These are phyloP conservation scores for Trichoderma arundinaceum DNA, from an alignment of 2,329 filamentous ascomycete genomes.

Conservation along the genomic window DNA sequence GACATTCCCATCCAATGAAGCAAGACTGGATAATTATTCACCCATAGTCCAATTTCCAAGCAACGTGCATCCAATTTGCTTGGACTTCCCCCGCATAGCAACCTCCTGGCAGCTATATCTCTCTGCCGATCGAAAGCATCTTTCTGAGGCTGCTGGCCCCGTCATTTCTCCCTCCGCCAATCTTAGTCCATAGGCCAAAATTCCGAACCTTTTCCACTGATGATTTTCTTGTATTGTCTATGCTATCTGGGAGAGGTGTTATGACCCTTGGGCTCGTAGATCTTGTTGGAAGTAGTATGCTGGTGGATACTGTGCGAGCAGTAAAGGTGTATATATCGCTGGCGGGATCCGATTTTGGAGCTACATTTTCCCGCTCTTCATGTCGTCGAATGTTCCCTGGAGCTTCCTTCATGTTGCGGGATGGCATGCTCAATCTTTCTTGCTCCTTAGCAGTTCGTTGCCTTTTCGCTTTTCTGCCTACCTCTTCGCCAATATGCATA, in stretches of 20 bases:
- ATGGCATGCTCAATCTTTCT: not conserved
- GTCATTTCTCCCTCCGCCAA: slow-evolving; percentile 12
- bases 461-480: slow-evolving; percentile 23
- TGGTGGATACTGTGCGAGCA: slow-evolving; percentile 3
- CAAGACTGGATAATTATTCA: not conserved
- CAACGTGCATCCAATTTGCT: slow-evolving; percentile 3
- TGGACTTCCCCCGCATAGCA: not conserved
- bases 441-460: slow-evolving; percentile 18
- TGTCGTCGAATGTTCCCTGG: slow-evolving; percentile 6
- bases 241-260: not conserved
- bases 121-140: slow-evolving; percentile 29
- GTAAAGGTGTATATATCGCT: not conserved
- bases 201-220: slow-evolving; percentile 23
- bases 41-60: slow-evolving; percentile 11
- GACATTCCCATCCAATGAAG: not conserved
- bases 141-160: slow-evolving; percentile 19
- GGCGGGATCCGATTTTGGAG: not conserved
- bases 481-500: slow-evolving; percentile 6
- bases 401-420: not conserved
- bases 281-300: not conserved
- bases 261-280: not conserved
- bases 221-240: slow-evolving; percentile 5
- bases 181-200: slow-evolving; percentile 2
- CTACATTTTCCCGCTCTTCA: not conserved
- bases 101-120: not conserved